phyloP scores from a whole-genome alignment of 208 protist genomes.

The Trypanosoma grayi region DNA sequence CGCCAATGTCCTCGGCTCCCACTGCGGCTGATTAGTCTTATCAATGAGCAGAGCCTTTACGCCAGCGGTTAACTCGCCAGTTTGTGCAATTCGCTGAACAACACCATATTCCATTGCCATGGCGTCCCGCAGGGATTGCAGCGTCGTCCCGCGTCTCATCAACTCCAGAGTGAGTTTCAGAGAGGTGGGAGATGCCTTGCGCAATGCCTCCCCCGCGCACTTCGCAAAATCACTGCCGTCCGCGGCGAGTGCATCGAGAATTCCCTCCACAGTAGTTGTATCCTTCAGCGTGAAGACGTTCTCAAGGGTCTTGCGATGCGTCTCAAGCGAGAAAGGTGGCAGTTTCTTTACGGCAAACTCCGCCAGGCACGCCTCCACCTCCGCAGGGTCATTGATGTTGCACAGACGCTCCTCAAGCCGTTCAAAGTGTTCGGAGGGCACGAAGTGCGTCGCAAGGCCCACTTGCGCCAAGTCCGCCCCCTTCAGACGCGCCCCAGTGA shows the following conservation, averaged over 20 bases:
- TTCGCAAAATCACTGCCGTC: conserved; percentile 31
- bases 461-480: conserved; percentile 68
- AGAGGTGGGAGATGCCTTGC: conserved; percentile 44
- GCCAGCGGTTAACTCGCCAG: conserved; percentile 69
- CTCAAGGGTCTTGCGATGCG: conserved; percentile 26
- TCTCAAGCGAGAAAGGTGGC: conserved; percentile 41
- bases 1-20: conserved; percentile 47
- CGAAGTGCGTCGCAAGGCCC: conserved; percentile 83
- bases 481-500: conserved; percentile 69
- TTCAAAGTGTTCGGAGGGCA: conserved; percentile 42
- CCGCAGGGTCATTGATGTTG: conserved; percentile 24
- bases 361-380: conserved; percentile 46
- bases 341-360: conserved; percentile 30
- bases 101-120: conserved; percentile 36
- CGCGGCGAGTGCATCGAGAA: conserved; percentile 28
- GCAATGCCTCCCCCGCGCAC: conserved; percentile 25
- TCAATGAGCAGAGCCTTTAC: conserved; percentile 76
- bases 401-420: conserved; percentile 55
- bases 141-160: conserved; percentile 29
- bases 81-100: conserved; percentile 26
- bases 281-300: conserved; percentile 32
- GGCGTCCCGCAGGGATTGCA: conserved; percentile 26
- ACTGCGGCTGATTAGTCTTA: conserved; percentile 73
- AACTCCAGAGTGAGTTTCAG: conserved; percentile 56
- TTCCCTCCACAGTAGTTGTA: conserved; percentile 33